Evolutionary conservation across 306 rosid genomes (phyloP).

Genomic region (Castanospermum australe): DNA sequence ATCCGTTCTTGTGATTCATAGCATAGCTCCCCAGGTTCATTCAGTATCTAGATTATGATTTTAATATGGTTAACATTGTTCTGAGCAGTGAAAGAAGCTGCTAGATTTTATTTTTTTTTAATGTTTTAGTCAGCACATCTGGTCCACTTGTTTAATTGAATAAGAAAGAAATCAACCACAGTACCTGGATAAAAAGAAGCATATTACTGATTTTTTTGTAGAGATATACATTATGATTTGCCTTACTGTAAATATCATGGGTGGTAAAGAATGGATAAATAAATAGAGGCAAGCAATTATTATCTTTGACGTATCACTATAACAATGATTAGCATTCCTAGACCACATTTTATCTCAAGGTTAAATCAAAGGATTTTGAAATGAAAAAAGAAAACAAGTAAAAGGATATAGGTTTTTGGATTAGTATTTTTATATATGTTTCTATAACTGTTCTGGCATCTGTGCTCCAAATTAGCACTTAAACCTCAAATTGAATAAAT

Average conservation of each 20-base stretch:
- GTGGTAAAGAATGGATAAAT: not conserved
- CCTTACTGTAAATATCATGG: not conserved
- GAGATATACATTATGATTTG: not conserved
- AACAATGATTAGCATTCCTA: not conserved
- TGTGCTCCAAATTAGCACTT: not conserved
- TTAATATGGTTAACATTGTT: not conserved
- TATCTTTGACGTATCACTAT: not conserved
- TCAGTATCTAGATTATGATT: conserved; percentile 11
- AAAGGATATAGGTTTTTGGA: not conserved
- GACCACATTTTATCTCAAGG: not conserved
- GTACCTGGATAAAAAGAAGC: not conserved
- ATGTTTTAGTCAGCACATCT: not conserved
- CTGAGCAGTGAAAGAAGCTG: conserved; percentile 9
- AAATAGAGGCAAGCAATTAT: not conserved
- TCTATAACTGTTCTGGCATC: not conserved
- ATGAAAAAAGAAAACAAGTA: not conserved
- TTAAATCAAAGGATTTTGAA: not conserved
- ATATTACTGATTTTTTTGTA: not conserved
- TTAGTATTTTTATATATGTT: not conserved
- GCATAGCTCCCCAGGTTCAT: conserved; percentile 95
- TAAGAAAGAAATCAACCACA: not conserved
- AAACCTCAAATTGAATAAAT: not conserved
- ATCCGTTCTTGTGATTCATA: conserved; percentile 91
- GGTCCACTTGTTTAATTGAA: not conserved
- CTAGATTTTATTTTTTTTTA: not conserved